Evolutionary conservation across 2,329 filamentous ascomycete species (phyloP).

Genomic region (Fusarium camptoceras): DNA sequence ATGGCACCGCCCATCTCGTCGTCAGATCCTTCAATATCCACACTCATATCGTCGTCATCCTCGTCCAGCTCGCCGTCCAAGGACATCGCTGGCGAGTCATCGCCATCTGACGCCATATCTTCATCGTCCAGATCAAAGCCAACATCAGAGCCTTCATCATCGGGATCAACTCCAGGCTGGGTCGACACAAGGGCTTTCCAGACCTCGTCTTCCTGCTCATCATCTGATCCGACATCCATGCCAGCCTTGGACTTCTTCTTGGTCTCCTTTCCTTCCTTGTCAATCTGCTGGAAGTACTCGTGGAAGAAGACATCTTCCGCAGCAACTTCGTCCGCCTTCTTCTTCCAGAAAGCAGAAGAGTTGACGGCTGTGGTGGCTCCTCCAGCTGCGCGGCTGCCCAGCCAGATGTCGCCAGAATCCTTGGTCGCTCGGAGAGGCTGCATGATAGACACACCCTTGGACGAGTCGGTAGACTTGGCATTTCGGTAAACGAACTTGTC

Average conservation of each 20-base stretch:
- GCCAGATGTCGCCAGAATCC: slow-evolving; percentile 67
- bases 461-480: slow-evolving; percentile 75
- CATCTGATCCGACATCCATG: slow-evolving; percentile 62
- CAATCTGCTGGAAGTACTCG: slow-evolving; percentile 86
- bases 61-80: slow-evolving; percentile 61
- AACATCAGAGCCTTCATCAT: slow-evolving; percentile 63
- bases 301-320: slow-evolving; percentile 99
- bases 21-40: slow-evolving; percentile 56
- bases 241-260: slow-evolving; percentile 63
- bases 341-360: slow-evolving; percentile 89
- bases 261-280: slow-evolving; percentile 67
- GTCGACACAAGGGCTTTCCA: slow-evolving; percentile 91
- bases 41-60: slow-evolving; percentile 56
- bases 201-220: slow-evolving; percentile 81
- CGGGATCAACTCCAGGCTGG: slow-evolving; percentile 70
- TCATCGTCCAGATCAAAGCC: slow-evolving; percentile 63
- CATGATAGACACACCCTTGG: slow-evolving; percentile 93
- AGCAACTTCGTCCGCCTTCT: slow-evolving; percentile 86
- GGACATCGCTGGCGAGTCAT: slow-evolving; percentile 54
- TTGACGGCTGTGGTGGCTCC: slow-evolving; percentile 70
- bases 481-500: slow-evolving; percentile 99
- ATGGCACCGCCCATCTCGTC: slow-evolving; percentile 60
- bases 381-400: slow-evolving; percentile 62
- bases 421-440: slow-evolving; percentile 77
- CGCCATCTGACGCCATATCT: slow-evolving; percentile 62